Evolutionary conservation across 1,284 basidiomycete genomes (phyloP).

Genomic region (Ganoderma boninense): DNA sequence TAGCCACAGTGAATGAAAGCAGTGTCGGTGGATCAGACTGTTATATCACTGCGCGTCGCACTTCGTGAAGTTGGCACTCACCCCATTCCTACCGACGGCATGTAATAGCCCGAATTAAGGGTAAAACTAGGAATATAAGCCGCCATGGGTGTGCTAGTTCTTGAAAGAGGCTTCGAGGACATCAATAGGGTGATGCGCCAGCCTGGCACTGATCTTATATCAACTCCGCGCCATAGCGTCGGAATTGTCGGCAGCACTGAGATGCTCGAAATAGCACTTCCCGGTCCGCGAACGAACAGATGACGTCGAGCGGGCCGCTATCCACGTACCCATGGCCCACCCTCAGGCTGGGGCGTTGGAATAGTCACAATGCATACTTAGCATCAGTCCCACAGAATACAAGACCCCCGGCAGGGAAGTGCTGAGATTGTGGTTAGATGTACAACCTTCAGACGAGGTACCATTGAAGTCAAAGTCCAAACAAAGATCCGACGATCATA

Average conservation of each 20-base stretch:
- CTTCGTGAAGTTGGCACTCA: conserved; percentile 13
- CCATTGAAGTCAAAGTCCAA: background rate
- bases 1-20: background rate
- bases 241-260: background rate
- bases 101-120: conserved; percentile 31
- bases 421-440: no score
- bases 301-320: background rate
- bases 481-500: background rate
- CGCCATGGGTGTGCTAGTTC: conserved; percentile 15
- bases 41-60: no score
- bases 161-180: background rate
- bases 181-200: background rate
- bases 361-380: no score
- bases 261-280: background rate
- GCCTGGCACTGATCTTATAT: background rate
- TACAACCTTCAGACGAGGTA: background rate
- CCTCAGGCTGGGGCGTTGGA: no score
- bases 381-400: no score
- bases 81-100: conserved; percentile 36
- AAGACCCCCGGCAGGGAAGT: no score
- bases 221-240: background rate
- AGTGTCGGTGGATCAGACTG: no score
- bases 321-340: background rate
- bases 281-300: background rate
- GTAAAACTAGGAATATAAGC: conserved; percentile 27